These are phyloP conservation scores for Neonothopanus nambi DNA, from an alignment of 1,284 basidiomycete genomes.

Conservation along the genomic window DNA sequence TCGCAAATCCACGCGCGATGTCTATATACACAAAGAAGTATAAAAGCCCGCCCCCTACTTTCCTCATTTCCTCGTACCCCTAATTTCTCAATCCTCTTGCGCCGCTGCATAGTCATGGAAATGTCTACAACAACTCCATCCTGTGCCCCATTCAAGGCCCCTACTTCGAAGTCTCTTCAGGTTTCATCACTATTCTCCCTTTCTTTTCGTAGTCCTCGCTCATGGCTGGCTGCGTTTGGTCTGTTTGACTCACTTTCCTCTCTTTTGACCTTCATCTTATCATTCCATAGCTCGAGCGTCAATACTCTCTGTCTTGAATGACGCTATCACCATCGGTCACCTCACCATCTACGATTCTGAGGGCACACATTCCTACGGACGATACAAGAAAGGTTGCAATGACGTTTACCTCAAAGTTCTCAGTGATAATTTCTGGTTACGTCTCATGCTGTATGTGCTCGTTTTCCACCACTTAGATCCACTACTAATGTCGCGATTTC, in stretches of 20 bases:
- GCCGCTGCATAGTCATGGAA: slow-evolving; percentile 26
- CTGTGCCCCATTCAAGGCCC: slow-evolving; percentile 39
- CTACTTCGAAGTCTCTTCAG: slow-evolving; percentile 40
- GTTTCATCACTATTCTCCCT: slow-evolving; percentile 42
- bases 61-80: slow-evolving; percentile 16
- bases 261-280: slow-evolving; percentile 6
- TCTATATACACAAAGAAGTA: slow-evolving; percentile 2
- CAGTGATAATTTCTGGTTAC: slow-evolving; percentile 79
- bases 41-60: slow-evolving; percentile 15
- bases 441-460: slow-evolving; percentile 61
- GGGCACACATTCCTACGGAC: slow-evolving; percentile 59
- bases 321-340: slow-evolving; percentile 58
- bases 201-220: slow-evolving; percentile 40
- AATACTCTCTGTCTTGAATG: slow-evolving; percentile 57
- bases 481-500: slow-evolving; percentile 1
- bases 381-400: slow-evolving; percentile 49
- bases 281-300: slow-evolving; percentile 56
- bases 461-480: slow-evolving; percentile 16
- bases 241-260: background rate
- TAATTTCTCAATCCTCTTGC: slow-evolving; percentile 1
- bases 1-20: background rate
- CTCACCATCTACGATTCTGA: slow-evolving; percentile 64
- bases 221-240: slow-evolving; percentile 49
- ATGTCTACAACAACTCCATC: slow-evolving; percentile 29
- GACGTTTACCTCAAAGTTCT: slow-evolving; percentile 65